A percentile compares a stretch with the other conserved stretches of the same genome.
Evolutionary conservation across 2,329 filamentous ascomycete species (phyloP).

Genomic region (Xylariaceae sp.): DNA sequence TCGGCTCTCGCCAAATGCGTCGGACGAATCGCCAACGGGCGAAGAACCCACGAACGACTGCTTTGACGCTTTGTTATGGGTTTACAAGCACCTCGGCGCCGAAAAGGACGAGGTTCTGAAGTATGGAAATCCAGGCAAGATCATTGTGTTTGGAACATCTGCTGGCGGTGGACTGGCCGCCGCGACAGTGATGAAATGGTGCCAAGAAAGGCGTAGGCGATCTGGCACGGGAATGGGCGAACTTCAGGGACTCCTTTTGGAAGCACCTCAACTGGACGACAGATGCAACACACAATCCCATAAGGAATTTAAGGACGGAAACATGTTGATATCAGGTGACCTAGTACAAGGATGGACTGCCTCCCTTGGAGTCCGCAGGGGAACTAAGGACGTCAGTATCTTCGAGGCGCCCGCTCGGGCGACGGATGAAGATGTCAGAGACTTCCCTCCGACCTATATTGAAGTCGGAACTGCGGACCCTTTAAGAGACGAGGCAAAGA

Average conservation of each 20-base stretch:
- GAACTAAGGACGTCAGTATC: conserved; percentile 9
- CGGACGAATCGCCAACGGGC: conserved; percentile 13
- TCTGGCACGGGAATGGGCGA: not conserved
- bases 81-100: conserved; percentile 13
- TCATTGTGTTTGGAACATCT: conserved; percentile 19
- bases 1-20: conserved; percentile 17
- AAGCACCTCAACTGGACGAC: conserved; percentile 21
- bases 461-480: conserved; percentile 18
- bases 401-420: conserved; percentile 21
- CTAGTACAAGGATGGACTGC: conserved; percentile 14
- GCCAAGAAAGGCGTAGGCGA: conserved; percentile 7
- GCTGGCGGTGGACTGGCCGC: conserved; percentile 19
- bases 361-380: conserved; percentile 14
- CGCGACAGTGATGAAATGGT: conserved; percentile 18
- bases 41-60: conserved; percentile 20
- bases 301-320: conserved; percentile 13
- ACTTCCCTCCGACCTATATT: conserved; percentile 18
- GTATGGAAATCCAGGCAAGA: conserved; percentile 8
- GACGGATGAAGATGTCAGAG: conserved; percentile 6
- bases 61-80: conserved; percentile 18
- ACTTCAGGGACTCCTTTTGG: conserved; percentile 16
- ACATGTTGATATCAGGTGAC: conserved; percentile 20
- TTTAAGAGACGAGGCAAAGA: conserved; percentile 16
- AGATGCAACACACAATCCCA: conserved; percentile 16
- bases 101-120: conserved; percentile 7